Evolutionary conservation across 768 basidiomycete species (phyloP).

Genomic region (Lactarius pseudohatsudake): DNA sequence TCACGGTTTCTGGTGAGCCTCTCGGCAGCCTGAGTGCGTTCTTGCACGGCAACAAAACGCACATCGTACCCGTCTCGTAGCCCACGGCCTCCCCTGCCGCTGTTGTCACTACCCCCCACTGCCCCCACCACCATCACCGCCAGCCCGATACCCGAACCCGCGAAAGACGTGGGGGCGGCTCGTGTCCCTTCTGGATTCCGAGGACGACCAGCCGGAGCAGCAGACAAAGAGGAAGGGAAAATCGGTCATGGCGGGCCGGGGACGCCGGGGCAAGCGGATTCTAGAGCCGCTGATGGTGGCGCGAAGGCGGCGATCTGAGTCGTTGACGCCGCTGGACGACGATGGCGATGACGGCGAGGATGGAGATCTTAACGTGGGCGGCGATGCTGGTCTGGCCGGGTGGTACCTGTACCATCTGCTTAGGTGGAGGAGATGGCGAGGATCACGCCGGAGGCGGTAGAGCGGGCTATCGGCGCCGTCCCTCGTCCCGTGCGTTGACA

Average conservation of each 20-base stretch:
- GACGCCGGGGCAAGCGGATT: not conserved
- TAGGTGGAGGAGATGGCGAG: not conserved
- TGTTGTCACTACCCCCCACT: too few relatives aligned
- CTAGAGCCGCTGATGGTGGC: not conserved
- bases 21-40: too few relatives aligned
- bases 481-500: not conserved
- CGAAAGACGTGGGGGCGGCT: too few relatives aligned
- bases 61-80: too few relatives aligned
- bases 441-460: constrained; percentile 15
- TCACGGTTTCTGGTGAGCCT: too few relatives aligned
- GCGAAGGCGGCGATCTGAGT: not conserved
- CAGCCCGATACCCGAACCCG: too few relatives aligned
- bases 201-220: not conserved
- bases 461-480: constrained; percentile 14
- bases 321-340: not conserved
- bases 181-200: constrained; percentile 5
- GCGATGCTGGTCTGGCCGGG: not conserved
- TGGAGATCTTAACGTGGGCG: not conserved
- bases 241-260: not conserved
- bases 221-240: not conserved
- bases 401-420: not conserved
- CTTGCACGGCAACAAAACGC: too few relatives aligned
- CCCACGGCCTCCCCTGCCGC: too few relatives aligned
- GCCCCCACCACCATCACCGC: too few relatives aligned
- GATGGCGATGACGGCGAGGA: not conserved